These are phyloP conservation scores for Diaporthe capsici DNA, from an alignment of 2,329 filamentous ascomycete species.

Conservation along the genomic window DNA sequence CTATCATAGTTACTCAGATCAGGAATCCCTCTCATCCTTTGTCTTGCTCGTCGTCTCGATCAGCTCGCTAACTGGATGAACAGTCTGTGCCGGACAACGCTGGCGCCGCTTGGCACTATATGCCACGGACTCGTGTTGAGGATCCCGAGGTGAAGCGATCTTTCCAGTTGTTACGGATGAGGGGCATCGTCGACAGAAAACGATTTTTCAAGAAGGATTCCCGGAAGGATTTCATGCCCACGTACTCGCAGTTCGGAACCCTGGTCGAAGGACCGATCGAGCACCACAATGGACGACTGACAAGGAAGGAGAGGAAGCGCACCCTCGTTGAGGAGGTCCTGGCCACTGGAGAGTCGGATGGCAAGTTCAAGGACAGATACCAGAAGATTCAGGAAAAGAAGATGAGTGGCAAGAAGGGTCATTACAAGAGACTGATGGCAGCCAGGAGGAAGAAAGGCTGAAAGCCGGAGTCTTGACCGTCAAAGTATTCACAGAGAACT, in stretches of 20 bases:
- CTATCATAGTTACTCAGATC: constrained; percentile 82
- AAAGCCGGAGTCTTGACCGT: constrained; percentile 36
- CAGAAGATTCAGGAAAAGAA: constrained; percentile 86
- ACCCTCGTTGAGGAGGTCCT: constrained; percentile 91
- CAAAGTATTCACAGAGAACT: neutral
- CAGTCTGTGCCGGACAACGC: constrained; percentile 68
- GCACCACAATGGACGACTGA: constrained; percentile 84
- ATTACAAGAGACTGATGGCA: constrained; percentile 85
- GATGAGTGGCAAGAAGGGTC: constrained; percentile 88
- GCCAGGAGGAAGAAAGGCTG: constrained; percentile 46
- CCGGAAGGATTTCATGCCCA: constrained; percentile 78
- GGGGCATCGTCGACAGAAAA: constrained; percentile 89
- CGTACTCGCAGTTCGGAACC: constrained; percentile 90
- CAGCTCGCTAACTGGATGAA: constrained; percentile 44
- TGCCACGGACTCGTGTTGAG: constrained; percentile 85
- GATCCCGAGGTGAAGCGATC: constrained; percentile 88
- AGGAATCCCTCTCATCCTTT: constrained; percentile 56
- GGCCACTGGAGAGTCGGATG: constrained; percentile 73
- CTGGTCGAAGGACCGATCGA: constrained; percentile 91
- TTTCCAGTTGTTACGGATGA: constrained; percentile 89
- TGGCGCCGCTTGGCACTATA: constrained; percentile 87
- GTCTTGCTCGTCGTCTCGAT: constrained; percentile 45
- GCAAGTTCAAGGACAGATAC: constrained; percentile 90
- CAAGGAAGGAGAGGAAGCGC: constrained; percentile 88
- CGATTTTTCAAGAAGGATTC: constrained; percentile 91